phyloP scores from a whole-genome alignment of 2,329 filamentous ascomycete genomes.

The Tolypocladium ovalisporum region DNA sequence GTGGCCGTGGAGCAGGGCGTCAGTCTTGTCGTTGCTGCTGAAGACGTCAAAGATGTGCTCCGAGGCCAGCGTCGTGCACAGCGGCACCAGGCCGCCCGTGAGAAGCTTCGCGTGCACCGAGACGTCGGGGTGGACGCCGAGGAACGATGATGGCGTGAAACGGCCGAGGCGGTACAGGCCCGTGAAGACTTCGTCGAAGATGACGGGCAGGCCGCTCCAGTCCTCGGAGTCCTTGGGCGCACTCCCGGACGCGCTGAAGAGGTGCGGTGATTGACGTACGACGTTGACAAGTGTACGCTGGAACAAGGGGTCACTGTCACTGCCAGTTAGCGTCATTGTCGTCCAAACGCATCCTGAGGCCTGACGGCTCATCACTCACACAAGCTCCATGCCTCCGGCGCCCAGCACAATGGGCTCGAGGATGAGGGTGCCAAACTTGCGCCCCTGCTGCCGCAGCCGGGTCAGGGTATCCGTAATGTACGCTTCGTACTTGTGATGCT shows the following conservation, averaged over 20 bases:
- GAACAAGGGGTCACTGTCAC: slow-evolving; percentile 62
- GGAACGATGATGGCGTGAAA: slow-evolving; percentile 58
- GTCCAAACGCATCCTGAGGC: not conserved
- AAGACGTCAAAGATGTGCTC: slow-evolving; percentile 65
- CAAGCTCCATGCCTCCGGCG: slow-evolving; percentile 74
- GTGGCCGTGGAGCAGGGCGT: slow-evolving; percentile 73
- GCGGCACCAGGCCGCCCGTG: slow-evolving; percentile 67
- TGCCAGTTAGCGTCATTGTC: slow-evolving; percentile 5
- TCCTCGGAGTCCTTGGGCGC: slow-evolving; percentile 11
- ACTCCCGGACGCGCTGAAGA: slow-evolving; percentile 32
- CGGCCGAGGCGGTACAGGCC: slow-evolving; percentile 73
- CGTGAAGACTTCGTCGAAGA: slow-evolving; percentile 84
- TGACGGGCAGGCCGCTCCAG: slow-evolving; percentile 67
- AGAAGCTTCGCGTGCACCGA: slow-evolving; percentile 75
- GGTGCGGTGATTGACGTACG: slow-evolving; percentile 46
- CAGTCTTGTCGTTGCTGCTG: slow-evolving; percentile 59
- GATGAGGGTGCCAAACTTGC: slow-evolving; percentile 65
- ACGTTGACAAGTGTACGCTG: slow-evolving; percentile 59
- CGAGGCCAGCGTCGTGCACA: slow-evolving; percentile 67
- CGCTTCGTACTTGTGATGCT: slow-evolving; percentile 41
- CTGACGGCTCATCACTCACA: slow-evolving; percentile 34
- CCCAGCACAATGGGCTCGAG: slow-evolving; percentile 74
- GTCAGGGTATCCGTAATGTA: slow-evolving; percentile 48
- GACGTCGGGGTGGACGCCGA: slow-evolving; percentile 60
- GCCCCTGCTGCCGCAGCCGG: slow-evolving; percentile 40